Evolutionary conservation across 1,284 basidiomycete genomes (phyloP), one percentile per base, ranked within the genome.

Genomic region (Boletus mariae): DNA sequence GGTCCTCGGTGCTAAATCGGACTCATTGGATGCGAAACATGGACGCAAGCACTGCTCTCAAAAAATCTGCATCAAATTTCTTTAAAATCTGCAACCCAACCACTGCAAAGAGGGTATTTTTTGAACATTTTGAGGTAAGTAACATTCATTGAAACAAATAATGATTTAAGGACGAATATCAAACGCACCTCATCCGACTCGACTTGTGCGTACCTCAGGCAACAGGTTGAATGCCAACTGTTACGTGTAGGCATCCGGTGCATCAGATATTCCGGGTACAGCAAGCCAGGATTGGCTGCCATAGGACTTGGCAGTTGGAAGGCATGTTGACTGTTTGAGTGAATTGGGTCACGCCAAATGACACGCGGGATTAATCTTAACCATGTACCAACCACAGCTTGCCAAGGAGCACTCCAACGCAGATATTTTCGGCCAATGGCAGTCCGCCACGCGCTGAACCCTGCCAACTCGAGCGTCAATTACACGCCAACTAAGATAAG

Each of bases 371-470:
- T 43, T 45, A 31, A 44, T 47, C 9, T 11, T 6, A 9, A 44
- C 3, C 28, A 35, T 25, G n/a, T 26, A 4, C 20, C 12, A 9
- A 5, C 7, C 59, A 61, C 59, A 61, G 59, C 61, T 64, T 64
- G 51, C 61, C 59, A 61, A 63, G 49, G 57, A 29, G 44, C 57
- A 15, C 48, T 40, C 52, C 52, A 46, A 34, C 32, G 9, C 6
- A 7, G 34, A 5, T 11, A 9, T 28, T 11, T 32, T 37, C 17
- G 13, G 20, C 28, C 25, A 43, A 28, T 13, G 15, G n/a, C 15
- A n/a, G n/a, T 42, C 38, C 47, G 49, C 10, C 48, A 42, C 31
- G 40, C 12, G 41, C 15, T 37, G 28, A 11, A 37, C 25, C 42
- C 15, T 45, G 35, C 34, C 50, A 41, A 49, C 42, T n/a, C n/a